Evolutionary conservation across 2,329 filamentous ascomycete species (phyloP).

Genomic region (Leptographium galeiforme): DNA sequence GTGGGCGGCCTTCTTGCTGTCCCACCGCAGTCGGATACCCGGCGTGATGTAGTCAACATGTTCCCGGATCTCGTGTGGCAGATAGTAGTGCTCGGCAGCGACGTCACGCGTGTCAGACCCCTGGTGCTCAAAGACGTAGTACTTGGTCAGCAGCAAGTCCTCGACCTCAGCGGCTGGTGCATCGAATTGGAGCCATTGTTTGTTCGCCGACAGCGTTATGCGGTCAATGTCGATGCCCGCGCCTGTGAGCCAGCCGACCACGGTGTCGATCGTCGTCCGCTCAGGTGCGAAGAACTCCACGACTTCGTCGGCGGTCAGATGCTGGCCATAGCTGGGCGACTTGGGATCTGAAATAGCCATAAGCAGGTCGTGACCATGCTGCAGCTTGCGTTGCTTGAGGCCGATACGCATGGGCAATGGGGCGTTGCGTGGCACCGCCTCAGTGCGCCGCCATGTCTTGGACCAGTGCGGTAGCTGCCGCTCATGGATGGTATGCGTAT

Average conservation of each 20-base stretch:
- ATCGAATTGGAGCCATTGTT: conserved; percentile 17
- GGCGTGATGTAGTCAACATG: conserved; percentile 45
- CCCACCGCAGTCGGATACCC: conserved; percentile 32
- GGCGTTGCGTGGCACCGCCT: conserved; percentile 13
- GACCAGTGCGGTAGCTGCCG: conserved; percentile 16
- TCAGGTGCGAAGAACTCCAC: conserved; percentile 24
- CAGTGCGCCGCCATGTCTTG: conserved; percentile 14
- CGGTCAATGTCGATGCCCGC: conserved; percentile 17
- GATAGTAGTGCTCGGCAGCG: conserved; percentile 20
- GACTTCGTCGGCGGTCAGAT: conserved; percentile 23
- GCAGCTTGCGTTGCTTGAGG: conserved; percentile 16
- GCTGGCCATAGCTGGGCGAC: conserved; percentile 21
- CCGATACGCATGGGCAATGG: conserved; percentile 14
- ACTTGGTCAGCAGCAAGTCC: conserved; percentile 14
- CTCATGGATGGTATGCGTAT: conserved; percentile 19
- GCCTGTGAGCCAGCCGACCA: conserved; percentile 19
- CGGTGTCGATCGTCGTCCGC: conserved; percentile 17
- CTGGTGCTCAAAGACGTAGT: conserved; percentile 13
- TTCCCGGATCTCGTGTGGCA: conserved; percentile 30
- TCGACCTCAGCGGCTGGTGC: conserved; percentile 15
- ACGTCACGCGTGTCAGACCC: conserved; percentile 12
- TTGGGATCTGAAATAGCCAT: conserved; percentile 18
- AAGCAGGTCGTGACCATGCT: conserved; percentile 17
- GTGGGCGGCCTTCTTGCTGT: neutral
- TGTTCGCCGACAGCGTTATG: conserved; percentile 11